These are phyloP conservation scores for Coemansia furcata DNA, from an alignment of 192 early-diverging fungal species.

Conservation along the genomic window DNA sequence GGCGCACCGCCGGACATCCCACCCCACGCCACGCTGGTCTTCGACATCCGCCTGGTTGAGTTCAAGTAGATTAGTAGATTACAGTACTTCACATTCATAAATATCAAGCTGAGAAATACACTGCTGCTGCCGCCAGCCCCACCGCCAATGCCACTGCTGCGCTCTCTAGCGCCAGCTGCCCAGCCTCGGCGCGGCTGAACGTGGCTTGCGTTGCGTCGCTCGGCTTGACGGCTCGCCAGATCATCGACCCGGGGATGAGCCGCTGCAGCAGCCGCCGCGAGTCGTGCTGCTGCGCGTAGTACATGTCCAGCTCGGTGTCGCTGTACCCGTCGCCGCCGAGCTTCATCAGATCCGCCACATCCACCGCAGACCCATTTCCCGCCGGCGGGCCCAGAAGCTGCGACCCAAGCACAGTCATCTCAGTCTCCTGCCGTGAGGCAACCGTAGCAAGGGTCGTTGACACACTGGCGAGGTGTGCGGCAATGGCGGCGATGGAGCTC, in stretches of 20 bases:
- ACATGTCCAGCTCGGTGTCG: slow-evolving; percentile 48
- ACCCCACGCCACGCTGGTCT: slow-evolving; percentile 81
- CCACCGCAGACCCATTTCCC: not conserved
- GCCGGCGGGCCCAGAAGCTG: not conserved
- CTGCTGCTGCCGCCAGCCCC: slow-evolving; percentile 7
- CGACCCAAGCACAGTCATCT: not conserved
- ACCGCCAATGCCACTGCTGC: slow-evolving; percentile 17
- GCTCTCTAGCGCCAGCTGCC: slow-evolving; percentile 22
- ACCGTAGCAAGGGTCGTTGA: slow-evolving; percentile 18
- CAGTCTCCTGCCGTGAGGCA: slow-evolving; percentile 17
- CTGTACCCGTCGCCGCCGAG: slow-evolving; percentile 16
- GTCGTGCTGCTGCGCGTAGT: slow-evolving; percentile 26
- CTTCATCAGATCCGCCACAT: not conserved
- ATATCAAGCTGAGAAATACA: slow-evolving; percentile 1
- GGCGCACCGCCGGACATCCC: slow-evolving; percentile 97
- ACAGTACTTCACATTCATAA: not conserved
- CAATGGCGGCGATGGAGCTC: slow-evolving; percentile 7
- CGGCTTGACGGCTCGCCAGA: slow-evolving; percentile 18
- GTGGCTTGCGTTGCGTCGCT: not conserved
- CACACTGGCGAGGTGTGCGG: slow-evolving; percentile 17
- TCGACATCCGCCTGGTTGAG: slow-evolving; percentile 84
- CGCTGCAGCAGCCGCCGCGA: not conserved
- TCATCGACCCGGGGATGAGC: slow-evolving; percentile 16
- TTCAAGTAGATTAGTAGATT: slow-evolving; percentile 51
- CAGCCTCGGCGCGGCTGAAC: slow-evolving; percentile 20